phyloP scores from a whole-genome alignment of 192 early-diverging fungal genomes.

The Piromyces sp. region DNA sequence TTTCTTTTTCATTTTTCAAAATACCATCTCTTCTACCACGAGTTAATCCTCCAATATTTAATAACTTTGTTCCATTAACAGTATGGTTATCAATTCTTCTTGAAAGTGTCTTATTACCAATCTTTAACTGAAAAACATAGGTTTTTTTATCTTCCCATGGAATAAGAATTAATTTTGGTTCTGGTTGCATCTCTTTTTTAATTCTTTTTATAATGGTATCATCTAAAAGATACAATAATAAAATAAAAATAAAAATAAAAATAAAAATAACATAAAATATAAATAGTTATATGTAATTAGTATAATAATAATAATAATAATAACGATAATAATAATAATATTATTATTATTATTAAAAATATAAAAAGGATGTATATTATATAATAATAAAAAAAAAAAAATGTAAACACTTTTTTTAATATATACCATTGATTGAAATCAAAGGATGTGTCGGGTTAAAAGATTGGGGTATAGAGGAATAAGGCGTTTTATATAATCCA shows the following conservation, averaged over 20 bases:
- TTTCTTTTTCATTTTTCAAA: conserved; percentile 70
- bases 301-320: too few relatives aligned
- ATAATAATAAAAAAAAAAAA: too few relatives aligned
- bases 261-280: too few relatives aligned
- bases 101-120: background rate
- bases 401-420: too few relatives aligned
- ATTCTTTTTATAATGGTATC: background rate
- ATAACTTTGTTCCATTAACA: conserved; percentile 72
- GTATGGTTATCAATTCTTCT: conserved; percentile 55
- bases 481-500: background rate
- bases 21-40: conserved; percentile 72
- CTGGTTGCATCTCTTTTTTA: background rate
- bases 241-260: too few relatives aligned
- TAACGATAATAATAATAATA: too few relatives aligned
- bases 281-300: too few relatives aligned
- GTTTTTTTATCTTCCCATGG: background rate
- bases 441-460: too few relatives aligned
- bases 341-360: too few relatives aligned
- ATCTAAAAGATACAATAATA: background rate
- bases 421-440: too few relatives aligned
- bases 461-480: background rate
- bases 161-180: background rate
- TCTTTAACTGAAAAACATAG: background rate
- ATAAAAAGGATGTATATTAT: too few relatives aligned
- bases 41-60: conserved; percentile 75